These are phyloP conservation scores for Falciphora oryzae DNA, from an alignment of 2,329 filamentous ascomycete species.

Conservation along the genomic window DNA sequence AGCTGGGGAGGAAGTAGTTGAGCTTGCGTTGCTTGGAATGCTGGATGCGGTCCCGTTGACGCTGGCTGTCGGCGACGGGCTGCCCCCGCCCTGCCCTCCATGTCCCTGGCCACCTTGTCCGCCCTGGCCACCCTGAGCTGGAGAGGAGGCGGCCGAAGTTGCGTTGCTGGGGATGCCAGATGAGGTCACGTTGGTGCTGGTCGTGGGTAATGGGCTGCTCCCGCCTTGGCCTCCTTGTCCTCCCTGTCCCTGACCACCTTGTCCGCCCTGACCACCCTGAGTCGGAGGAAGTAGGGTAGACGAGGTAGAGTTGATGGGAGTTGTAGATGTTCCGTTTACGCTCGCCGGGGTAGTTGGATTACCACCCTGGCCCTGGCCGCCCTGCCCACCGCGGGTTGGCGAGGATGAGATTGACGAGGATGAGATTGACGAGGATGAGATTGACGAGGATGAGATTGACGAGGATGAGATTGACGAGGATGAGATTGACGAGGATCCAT, in stretches of 20 bases:
- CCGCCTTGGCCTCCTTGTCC: slow-evolving; percentile 9
- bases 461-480: not conserved
- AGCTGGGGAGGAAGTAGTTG: not conserved
- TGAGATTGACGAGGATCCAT: not conserved
- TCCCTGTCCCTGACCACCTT: not conserved
- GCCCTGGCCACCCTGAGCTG: slow-evolving; percentile 1
- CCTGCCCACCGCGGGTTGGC: not conserved
- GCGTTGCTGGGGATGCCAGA: not conserved
- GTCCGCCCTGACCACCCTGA: slow-evolving; percentile 4
- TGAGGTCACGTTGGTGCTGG: not conserved
- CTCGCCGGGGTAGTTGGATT: not conserved
- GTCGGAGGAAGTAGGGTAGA: not conserved
- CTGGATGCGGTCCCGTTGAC: not conserved
- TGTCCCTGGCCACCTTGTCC: not conserved
- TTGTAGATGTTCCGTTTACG: not conserved
- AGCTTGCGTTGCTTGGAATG: not conserved
- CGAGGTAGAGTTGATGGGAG: not conserved
- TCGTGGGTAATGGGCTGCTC: not conserved
- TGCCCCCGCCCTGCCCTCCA: not conserved
- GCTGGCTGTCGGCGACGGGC: not conserved
- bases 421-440: not conserved
- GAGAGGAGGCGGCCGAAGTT: not conserved
- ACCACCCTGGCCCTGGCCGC: not conserved
- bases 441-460: not conserved
- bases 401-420: not conserved